These are phyloP conservation scores for Pichia sp. DNA, from an alignment of 1,139 yeast genomes.

Conservation along the genomic window DNA sequence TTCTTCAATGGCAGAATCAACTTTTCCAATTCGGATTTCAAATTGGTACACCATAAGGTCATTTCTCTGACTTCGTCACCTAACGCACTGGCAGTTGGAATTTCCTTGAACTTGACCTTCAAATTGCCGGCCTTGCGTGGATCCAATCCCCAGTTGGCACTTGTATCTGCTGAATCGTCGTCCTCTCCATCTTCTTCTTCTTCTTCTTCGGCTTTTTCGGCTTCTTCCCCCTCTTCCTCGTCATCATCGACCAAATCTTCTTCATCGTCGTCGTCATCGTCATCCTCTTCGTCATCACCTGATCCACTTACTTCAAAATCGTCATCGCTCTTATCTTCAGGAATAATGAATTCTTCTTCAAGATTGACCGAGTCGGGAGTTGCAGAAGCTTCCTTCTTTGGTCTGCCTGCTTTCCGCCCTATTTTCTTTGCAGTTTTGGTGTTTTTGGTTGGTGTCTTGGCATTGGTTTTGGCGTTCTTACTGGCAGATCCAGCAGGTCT, in stretches of 20 bases:
- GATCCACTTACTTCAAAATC: conserved; percentile 13
- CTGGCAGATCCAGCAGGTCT: too few species aligned
- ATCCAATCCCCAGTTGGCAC: conserved; percentile 30
- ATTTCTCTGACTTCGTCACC: conserved; percentile 23
- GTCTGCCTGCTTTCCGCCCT: neutral
- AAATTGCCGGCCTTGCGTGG: conserved; percentile 18
- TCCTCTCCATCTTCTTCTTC: conserved; percentile 10
- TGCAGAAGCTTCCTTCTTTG: neutral
- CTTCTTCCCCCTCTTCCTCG: conserved; percentile 8
- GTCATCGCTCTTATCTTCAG: conserved; percentile 17
- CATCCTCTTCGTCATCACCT: conserved; percentile 7
- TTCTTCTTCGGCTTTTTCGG: conserved; percentile 3
- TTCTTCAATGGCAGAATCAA: conserved; percentile 21
- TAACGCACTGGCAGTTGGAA: conserved; percentile 24
- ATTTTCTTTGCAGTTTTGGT: neutral
- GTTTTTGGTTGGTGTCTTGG: too few species aligned
- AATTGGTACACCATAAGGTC: conserved; percentile 22
- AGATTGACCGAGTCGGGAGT: conserved; percentile 1
- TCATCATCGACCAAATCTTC: conserved; percentile 12
- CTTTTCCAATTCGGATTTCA: conserved; percentile 26
- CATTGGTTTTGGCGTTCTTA: too few species aligned
- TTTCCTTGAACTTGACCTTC: conserved; percentile 19
- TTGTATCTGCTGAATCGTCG: conserved; percentile 8
- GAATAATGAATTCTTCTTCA: conserved; percentile 2
- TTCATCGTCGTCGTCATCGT: conserved; percentile 10